Conservation (phyloP, 2,329 filamentous ascomycete species). For the Xylaria polymorpha region DNA sequence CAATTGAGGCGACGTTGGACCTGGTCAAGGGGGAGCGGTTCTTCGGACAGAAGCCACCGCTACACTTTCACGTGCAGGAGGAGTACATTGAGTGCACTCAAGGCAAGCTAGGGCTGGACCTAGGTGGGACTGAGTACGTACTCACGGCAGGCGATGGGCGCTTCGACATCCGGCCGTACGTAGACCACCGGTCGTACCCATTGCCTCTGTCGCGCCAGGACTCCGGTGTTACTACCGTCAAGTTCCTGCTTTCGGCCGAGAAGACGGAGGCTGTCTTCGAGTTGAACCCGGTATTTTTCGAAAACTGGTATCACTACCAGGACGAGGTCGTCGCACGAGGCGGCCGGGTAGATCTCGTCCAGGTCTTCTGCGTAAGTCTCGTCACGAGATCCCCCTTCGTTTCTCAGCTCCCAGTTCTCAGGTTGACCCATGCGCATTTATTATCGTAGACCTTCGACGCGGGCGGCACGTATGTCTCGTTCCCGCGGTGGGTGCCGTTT, state of each 20-base stretch:
- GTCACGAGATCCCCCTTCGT: no score
- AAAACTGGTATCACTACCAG: constrained; percentile 45
- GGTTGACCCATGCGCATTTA: no score
- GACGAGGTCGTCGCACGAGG: constrained; percentile 25
- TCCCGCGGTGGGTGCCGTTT: constrained; percentile 51
- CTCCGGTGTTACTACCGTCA: neutral
- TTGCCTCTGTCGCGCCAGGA: neutral
- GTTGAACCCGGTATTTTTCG: constrained; percentile 34
- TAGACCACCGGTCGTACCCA: constrained; percentile 32
- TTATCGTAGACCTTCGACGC: constrained; percentile 32
- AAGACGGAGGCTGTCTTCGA: constrained; percentile 16
- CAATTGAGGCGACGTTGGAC: constrained; percentile 32
- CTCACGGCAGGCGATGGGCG: constrained; percentile 9
- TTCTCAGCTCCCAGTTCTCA: no score
- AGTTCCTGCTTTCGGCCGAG: constrained; percentile 33
- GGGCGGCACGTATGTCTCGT: constrained; percentile 30
- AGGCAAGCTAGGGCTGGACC: constrained; percentile 31
- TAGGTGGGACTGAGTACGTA: constrained; percentile 31
- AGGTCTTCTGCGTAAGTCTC: constrained; percentile 37
- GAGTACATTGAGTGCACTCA: constrained; percentile 35
- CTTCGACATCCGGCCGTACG: constrained; percentile 15
- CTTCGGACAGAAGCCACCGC: constrained; percentile 37
- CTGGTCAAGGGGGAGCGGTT: constrained; percentile 15
- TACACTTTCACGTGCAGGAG: constrained; percentile 41
- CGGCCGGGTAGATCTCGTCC: constrained; percentile 25